Evolutionary conservation across 129 eudicot genomes (phyloP).

Genomic region (Erigeron canadensis): DNA sequence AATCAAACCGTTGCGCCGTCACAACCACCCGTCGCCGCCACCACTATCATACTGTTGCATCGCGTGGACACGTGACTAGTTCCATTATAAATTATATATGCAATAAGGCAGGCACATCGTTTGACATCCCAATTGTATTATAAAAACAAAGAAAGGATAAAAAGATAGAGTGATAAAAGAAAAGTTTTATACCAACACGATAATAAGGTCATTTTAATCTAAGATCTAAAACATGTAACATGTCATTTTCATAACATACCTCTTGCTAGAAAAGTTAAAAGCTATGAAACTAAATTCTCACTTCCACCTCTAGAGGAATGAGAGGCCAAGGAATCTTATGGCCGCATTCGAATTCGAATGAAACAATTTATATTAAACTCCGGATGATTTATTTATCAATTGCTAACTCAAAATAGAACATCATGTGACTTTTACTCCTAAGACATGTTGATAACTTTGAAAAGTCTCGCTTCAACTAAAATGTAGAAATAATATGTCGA

Average conservation of each 20-base stretch:
- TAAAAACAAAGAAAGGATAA: too few species aligned
- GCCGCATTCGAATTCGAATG: conserved; percentile 36
- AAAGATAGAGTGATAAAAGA: not conserved
- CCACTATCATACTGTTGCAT: too few species aligned
- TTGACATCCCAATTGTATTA: too few species aligned
- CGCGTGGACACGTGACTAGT: too few species aligned
- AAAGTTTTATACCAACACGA: not conserved
- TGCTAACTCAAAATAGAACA: not conserved
- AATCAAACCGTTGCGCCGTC: too few species aligned
- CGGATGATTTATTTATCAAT: not conserved
- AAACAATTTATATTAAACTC: conserved; percentile 14
- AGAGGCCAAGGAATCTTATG: conserved; percentile 40
- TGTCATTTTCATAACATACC: conserved; percentile 33
- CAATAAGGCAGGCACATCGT: too few species aligned
- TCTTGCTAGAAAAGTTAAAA: conserved; percentile 1
- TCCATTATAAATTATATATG: too few species aligned
- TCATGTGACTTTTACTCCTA: too few species aligned
- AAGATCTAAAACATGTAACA: conserved; percentile 25
- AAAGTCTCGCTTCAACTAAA: too few species aligned
- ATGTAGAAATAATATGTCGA: too few species aligned
- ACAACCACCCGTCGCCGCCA: too few species aligned
- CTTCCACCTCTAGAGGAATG: conserved; percentile 32
- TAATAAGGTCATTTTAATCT: not conserved
- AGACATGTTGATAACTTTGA: too few species aligned
- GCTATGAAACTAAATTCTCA: conserved; percentile 33